Evolutionary conservation across 805 yeast genomes (phyloP), one percentile per base, ranked within the genome.

Genomic region (Yarrowia sp.): DNA sequence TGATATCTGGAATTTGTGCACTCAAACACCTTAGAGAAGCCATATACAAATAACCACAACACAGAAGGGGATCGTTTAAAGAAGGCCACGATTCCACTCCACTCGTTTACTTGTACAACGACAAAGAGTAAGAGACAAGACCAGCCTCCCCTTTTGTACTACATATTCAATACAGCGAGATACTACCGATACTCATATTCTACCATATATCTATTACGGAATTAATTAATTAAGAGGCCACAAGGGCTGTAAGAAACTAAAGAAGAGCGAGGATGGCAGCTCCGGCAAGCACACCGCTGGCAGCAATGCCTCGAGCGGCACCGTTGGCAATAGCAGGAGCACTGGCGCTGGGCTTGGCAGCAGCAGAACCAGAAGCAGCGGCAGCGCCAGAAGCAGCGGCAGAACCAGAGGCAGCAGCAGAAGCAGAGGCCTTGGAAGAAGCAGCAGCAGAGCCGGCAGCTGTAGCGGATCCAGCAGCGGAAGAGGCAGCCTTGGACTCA

Each of bases 291-390:
- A 35, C 22, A 12, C 43, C 43, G 14, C 58, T 38, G 14, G 12
- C 35, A 19, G 58, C 58, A 53, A 38, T 16, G 12, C 58, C 42
- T 15, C 14, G n/a, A 22, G 58, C 58, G 16, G 58, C 26, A 7
- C 26, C 11, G 22, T 36, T 35, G 43, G 42, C 26, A 5, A 12
- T 16, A 11, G 58, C 42, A 36, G 56, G 8, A 10, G 41, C 8
- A 3, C n/a, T 4, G n/a, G 32, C 58, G 11, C 43, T 12, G 26
- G 26, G 26, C 8, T 41, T 35, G 35, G 42, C 11, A 15, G 41
- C 42, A 36, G 41, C 19, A 48, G 52, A 16, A 26, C 26, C 48
- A 4, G n/a, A 14, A 43, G 22, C 26, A 16, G 48, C 8, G 14
- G 52, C 52, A 14, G 52, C n/a, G 9, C 15, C 36, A 8, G 36